Conservation (phyloP, 2,329 filamentous ascomycete species). For the Aspergillus carbonarius region DNA sequence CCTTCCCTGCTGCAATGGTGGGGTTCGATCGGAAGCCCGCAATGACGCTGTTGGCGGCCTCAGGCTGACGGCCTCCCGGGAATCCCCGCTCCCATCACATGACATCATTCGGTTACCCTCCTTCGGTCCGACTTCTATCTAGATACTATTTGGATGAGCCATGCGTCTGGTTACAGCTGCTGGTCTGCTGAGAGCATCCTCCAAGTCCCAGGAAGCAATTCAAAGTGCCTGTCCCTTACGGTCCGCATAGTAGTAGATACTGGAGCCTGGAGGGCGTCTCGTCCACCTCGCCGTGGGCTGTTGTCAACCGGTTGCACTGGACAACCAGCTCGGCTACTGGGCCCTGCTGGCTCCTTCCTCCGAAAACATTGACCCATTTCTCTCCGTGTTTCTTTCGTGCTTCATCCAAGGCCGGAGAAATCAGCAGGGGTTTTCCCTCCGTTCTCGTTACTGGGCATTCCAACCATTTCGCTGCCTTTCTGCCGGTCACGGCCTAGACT, state of each 20-base stretch:
- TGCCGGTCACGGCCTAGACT: slow-evolving; percentile 12
- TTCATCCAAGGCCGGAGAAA: slow-evolving; percentile 20
- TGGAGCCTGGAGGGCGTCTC: neutral
- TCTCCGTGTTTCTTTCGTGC: slow-evolving; percentile 31
- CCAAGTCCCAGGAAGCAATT: neutral
- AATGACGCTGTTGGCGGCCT: slow-evolving; percentile 22
- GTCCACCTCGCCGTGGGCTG: neutral
- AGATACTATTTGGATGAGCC: neutral
- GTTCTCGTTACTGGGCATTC: slow-evolving; percentile 13
- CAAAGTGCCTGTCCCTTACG: neutral
- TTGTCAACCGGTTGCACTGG: neutral
- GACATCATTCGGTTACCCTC: slow-evolving; percentile 20
- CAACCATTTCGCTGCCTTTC: slow-evolving; percentile 18
- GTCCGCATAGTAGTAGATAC: neutral
- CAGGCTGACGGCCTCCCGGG: slow-evolving; percentile 20
- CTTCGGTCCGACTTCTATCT: neutral
- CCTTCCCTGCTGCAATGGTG: slow-evolving; percentile 12
- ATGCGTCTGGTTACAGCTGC: neutral
- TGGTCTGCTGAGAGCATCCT: neutral
- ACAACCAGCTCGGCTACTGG: slow-evolving; percentile 5
- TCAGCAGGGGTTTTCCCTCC: slow-evolving; percentile 19
- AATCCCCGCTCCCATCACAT: slow-evolving; percentile 27
- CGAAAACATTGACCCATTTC: slow-evolving; percentile 17
- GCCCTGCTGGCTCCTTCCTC: neutral
- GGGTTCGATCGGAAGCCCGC: slow-evolving; percentile 10